Percentiles rank a stretch among this genome's conserved stretches.
These are phyloP conservation scores for Dictyostelium brefeldianum DNA, from an alignment of 78 protist species.

Conservation along the genomic window DNA sequence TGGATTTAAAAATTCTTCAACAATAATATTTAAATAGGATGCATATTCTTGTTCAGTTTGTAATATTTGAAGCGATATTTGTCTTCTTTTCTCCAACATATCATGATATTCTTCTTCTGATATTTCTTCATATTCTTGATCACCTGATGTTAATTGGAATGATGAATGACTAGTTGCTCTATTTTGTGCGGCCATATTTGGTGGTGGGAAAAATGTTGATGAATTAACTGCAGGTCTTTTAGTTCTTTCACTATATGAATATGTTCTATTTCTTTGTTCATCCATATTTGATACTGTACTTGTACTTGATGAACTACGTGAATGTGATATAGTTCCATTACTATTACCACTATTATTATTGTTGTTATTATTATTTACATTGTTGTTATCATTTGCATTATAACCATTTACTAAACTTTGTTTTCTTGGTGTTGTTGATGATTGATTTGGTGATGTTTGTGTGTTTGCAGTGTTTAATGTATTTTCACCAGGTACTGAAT, in stretches of 20 bases:
- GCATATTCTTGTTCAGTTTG: slow-evolving; percentile 62
- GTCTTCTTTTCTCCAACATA: slow-evolving; percentile 30
- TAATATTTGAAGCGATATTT: slow-evolving; percentile 3
- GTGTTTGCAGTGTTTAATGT: not conserved
- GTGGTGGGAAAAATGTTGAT: not conserved
- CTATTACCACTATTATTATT: too few relatives aligned
- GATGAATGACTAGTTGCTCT: not conserved
- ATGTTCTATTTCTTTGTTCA: not conserved
- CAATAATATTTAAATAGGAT: slow-evolving; percentile 21
- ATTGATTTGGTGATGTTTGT: not conserved
- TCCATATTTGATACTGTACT: not conserved
- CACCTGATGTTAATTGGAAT: not conserved
- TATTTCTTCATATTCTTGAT: not conserved
- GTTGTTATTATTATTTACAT: not conserved
- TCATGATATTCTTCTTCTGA: slow-evolving; percentile 18
- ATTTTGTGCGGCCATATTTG: not conserved
- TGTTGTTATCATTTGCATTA: not conserved
- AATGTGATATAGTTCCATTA: not conserved
- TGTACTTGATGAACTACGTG: not conserved
- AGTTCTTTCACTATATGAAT: not conserved
- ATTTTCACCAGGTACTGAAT: not conserved
- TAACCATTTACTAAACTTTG: not conserved
- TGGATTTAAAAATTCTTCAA: slow-evolving; percentile 46
- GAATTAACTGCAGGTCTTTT: not conserved
- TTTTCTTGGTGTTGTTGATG: slow-evolving; percentile 17